Percentiles rank a stretch among this genome's conserved stretches.
These are phyloP conservation scores for Smittium mucronatum DNA, from an alignment of 371 early-diverging fungal species.

Conservation along the genomic window DNA sequence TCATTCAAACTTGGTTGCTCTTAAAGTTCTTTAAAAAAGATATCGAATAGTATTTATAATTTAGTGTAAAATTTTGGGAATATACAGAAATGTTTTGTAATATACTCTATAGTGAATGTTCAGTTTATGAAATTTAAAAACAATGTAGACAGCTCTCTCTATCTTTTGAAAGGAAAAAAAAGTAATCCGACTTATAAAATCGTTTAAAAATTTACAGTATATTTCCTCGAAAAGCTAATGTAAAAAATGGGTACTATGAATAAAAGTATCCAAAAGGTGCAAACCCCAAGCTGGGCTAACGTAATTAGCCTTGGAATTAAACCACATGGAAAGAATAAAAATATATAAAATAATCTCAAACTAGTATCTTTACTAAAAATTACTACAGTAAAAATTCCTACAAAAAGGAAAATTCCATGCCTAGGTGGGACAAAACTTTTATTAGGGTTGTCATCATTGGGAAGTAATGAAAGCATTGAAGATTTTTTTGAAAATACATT, in stretches of 20 bases:
- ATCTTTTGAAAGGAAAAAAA: background rate
- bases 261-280: background rate
- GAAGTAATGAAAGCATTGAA: background rate
- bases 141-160: no score
- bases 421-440: background rate
- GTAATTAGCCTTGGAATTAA: background rate
- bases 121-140: no score
- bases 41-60: no score
- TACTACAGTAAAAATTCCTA: background rate
- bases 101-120: no score
- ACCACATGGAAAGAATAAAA: background rate
- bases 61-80: no score
- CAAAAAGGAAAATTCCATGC: background rate
- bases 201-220: background rate
- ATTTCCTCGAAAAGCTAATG: background rate
- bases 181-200: background rate
- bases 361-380: background rate
- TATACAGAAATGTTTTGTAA: no score
- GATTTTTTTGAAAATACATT: background rate
- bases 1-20: no score
- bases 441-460: background rate
- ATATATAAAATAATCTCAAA: background rate
- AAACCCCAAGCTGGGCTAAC: background rate
- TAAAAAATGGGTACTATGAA: background rate
- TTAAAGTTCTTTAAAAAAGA: no score